Evolutionary conservation across 208 protist genomes (phyloP), one percentile per base, ranked within the genome.

Genomic region (Angomonas deanei): DNA sequence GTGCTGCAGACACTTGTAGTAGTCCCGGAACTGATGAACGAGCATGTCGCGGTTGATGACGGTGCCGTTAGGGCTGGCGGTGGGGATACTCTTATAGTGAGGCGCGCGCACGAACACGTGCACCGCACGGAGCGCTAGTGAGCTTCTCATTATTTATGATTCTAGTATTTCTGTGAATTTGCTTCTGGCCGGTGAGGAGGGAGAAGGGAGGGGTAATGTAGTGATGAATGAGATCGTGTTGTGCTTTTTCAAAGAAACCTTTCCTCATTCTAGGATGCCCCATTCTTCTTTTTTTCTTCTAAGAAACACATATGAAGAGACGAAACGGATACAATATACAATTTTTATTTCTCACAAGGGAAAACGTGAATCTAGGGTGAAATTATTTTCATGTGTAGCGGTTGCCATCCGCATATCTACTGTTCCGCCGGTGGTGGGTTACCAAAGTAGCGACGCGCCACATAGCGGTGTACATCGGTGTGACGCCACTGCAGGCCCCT

Each of bases 11-110:
- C 80, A 91, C 27, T 74, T 76, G 75, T 94, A 94, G 53, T 94
- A 93, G 68, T 94, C 91, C 26, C 91, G 80, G 53, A 96, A 96
- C 57, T 96, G 91, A 39, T 83, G 78, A 52, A 83, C 77, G 30
- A 96, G 84, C 67, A 94, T 81, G 50, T 94, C 91, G 52, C 91
- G 87, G 64, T 92, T 96, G 27, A 96, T 63, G 31, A 94, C 84
- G 67, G 91, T 83, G 39, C 91, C 91, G 61, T 88, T 88, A 39
- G 78, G 79, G 48, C 84, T 83, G n/a, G 91, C 74, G 30, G 70
- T 82, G 11, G 91, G 91, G 50, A 96, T 76, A 47, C 72, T 86
- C 49, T 83, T 82, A 60, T 90, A 91, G 58, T 92, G 78, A 3
- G 91, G 91, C 23, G 85, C 78, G 2, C 91, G 85, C 72, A 94